These are phyloP conservation scores for Stephanodiscus triporus DNA, from an alignment of 108 stramenopile species.

Conservation along the genomic window DNA sequence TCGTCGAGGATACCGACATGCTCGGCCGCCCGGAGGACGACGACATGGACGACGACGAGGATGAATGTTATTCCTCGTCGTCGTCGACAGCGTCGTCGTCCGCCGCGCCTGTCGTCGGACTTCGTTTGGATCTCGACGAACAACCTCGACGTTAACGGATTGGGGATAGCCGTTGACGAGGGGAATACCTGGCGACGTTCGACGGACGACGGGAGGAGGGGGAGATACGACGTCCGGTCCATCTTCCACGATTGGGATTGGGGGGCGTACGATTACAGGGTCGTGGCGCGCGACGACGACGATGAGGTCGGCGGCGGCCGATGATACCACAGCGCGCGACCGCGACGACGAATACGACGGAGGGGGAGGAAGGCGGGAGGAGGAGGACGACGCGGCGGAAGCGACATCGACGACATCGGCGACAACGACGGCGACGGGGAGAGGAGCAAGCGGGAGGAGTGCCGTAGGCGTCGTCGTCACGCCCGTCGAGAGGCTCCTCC, in stretches of 20 bases:
- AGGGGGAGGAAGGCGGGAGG: neutral
- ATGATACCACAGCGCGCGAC: no score
- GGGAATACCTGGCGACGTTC: neutral
- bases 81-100: no score
- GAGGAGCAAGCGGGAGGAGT: neutral
- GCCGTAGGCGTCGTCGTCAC: neutral
- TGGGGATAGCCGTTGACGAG: neutral
- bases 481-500: neutral
- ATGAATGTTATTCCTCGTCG: no score
- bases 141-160: neutral
- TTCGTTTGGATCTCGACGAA: neutral
- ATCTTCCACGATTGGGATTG: neutral
- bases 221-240: neutral
- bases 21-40: no score
- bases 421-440: no score
- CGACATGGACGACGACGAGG: no score
- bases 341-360: constrained; percentile 17
- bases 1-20: no score
- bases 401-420: no score
- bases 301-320: neutral
- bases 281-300: neutral
- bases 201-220: no score
- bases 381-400: no score
- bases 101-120: no score
- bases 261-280: neutral